Evolutionary conservation across 768 basidiomycete species (phyloP).

Genomic region (Suillus placidus): DNA sequence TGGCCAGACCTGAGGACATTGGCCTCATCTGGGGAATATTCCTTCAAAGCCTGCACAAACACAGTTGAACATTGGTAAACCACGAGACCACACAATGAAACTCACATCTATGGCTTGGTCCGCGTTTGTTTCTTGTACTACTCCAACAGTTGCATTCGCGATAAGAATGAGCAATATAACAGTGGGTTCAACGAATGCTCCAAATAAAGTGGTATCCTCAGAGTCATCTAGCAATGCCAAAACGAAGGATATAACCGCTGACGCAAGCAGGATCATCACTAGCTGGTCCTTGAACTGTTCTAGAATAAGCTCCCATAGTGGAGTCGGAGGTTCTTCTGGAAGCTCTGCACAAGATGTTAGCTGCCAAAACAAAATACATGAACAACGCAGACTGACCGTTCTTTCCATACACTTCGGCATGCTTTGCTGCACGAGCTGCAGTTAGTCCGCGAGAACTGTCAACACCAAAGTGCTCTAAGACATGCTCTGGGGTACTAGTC

Average conservation of each 20-base stretch:
- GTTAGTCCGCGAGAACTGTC: slow-evolving; percentile 65
- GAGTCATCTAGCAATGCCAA: slow-evolving; percentile 86
- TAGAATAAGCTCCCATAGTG: slow-evolving; percentile 92
- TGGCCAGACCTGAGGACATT: slow-evolving; percentile 80
- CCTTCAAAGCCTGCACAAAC: slow-evolving; percentile 77
- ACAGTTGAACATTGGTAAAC: neutral
- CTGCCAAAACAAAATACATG: neutral
- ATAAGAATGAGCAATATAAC: slow-evolving; percentile 96
- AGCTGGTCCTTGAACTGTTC: slow-evolving; percentile 99
- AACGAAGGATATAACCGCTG: slow-evolving; percentile 91
- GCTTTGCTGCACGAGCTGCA: slow-evolving; percentile 64
- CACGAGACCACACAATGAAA: slow-evolving; percentile 16
- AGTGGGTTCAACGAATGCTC: slow-evolving; percentile 93
- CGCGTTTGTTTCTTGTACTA: slow-evolving; percentile 95
- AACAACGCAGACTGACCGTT: slow-evolving; percentile 58
- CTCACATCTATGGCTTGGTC: slow-evolving; percentile 97
- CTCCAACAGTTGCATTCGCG: slow-evolving; percentile 97
- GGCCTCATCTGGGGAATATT: slow-evolving; percentile 97
- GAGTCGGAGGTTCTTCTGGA: slow-evolving; percentile 89
- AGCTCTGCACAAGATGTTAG: slow-evolving; percentile 58
- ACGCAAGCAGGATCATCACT: slow-evolving; percentile 93
- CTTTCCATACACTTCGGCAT: slow-evolving; percentile 81
- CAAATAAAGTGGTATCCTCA: slow-evolving; percentile 62
- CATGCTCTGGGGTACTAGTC: slow-evolving; percentile 68
- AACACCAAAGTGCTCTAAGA: slow-evolving; percentile 75